Conservation (phyloP, 2,329 filamentous ascomycete species). For the Ceratocystiopsis brevicomis region DNA sequence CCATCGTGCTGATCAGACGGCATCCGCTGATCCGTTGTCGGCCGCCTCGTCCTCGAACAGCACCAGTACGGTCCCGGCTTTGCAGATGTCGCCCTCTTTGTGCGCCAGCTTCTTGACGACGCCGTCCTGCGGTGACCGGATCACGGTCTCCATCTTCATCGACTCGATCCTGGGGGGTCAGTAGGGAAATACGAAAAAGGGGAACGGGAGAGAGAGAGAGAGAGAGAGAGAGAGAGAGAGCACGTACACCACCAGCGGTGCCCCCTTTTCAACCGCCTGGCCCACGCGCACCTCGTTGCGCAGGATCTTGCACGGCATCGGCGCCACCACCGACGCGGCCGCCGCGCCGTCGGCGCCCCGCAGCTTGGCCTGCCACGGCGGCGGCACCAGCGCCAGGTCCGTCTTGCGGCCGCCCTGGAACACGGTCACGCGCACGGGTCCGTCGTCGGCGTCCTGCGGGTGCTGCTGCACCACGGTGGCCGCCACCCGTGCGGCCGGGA, state of each 20-base stretch:
- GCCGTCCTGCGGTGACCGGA: conserved; percentile 56
- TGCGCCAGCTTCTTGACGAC: conserved; percentile 55
- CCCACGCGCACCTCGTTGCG: conserved; percentile 76
- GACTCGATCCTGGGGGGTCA: conserved; percentile 47
- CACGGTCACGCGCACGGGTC: conserved; percentile 42
- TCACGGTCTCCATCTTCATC: conserved; percentile 82
- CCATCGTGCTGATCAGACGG: not conserved
- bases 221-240: conserved; percentile 7
- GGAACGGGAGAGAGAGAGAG: conserved; percentile 19
- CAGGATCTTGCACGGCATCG: conserved; percentile 95
- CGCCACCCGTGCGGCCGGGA: conserved; percentile 59
- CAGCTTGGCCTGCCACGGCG: conserved; percentile 73
- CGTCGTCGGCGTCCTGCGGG: conserved; percentile 13
- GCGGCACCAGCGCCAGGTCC: conserved; percentile 36
- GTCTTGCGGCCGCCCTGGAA: conserved; percentile 53
- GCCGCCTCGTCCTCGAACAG: conserved; percentile 45
- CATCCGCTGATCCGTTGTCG: not conserved
- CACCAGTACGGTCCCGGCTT: conserved; percentile 55
- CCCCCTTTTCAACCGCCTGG: conserved; percentile 64
- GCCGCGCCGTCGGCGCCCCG: conserved; percentile 53
- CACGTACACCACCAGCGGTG: conserved; percentile 67
- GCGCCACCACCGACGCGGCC: conserved; percentile 60
- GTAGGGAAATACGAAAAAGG: too few species aligned
- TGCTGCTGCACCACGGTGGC: conserved; percentile 52
- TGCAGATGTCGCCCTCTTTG: conserved; percentile 60